Base-by-base conservation (phyloP, 768 basidiomycete genomes). In the Russula lepida region DNA sequence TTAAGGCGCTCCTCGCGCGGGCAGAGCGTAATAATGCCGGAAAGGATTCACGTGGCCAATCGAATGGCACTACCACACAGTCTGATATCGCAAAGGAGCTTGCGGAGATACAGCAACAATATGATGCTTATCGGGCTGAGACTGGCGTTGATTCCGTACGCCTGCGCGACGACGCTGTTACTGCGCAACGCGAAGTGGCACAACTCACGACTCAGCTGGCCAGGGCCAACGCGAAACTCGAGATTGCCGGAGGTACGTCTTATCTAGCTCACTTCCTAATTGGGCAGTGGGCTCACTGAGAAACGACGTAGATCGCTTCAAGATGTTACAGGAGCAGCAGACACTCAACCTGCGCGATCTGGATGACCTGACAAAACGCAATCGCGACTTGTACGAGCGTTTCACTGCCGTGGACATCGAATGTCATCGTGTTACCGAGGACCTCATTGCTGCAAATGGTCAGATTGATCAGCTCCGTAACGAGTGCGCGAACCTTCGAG, bases 401-500 rank as follows among this genome's bases (percentile, higher is more conserved):
- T 84, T 84, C 71, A 83, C 83, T 1, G 82, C 87, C 30, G 75
- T 85, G 50, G 91, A 93, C 65, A 85, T 92, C 60, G 84, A 89
- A 66, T 85, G 81, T 62, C 79, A 80, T 64, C 81, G 88, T 57
- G 80, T 85, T 37, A 75, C 81, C 17, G 86, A 89, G 47, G 86
- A 90, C 47, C 75, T 89, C 11, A 76, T 82, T 23, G 72, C 77
- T 7, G 77, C 83, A 2, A 83, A 81, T 63, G 76, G 80, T 27
- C 79, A 80, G 25, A 74, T 86, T 17, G 92, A 95, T 64, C 85
- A 89, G 59, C 75, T 93, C 41, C 84, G 91, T 11, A 91, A 89
- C 66, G 95, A 98, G 67, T 82, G 79, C 64, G 88, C 90, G 2
- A 95, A 91, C 70, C 80, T 97, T 19, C 84, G 88, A 46, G 94